Percentiles rank a stretch among this genome's conserved stretches.
Evolutionary conservation across 495 filamentous ascomycete genomes (phyloP).

Genomic region (Xylaria cubensis): DNA sequence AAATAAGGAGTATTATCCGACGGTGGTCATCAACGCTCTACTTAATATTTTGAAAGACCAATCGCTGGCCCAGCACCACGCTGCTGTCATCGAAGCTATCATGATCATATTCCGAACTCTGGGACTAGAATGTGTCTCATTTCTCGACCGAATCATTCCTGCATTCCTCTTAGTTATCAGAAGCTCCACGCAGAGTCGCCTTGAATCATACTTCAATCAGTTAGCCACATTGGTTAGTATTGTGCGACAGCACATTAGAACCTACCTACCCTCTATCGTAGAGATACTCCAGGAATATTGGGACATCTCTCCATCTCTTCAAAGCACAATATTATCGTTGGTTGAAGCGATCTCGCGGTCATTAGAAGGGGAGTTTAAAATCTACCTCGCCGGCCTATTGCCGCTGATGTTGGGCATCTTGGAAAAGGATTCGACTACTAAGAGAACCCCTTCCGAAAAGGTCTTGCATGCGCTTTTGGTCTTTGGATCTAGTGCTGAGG

Average conservation of each 20-base stretch:
- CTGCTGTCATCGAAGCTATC: slow-evolving; percentile 95
- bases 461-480: slow-evolving; percentile 94
- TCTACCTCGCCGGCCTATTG: slow-evolving; percentile 85
- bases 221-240: slow-evolving; percentile 91
- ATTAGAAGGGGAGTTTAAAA: slow-evolving; percentile 95
- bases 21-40: slow-evolving; percentile 94
- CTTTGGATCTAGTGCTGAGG: slow-evolving; percentile 94
- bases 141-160: slow-evolving; percentile 90
- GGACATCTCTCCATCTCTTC: slow-evolving; percentile 74
- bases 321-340: slow-evolving; percentile 87
- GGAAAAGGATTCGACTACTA: slow-evolving; percentile 79
- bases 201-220: slow-evolving; percentile 97
- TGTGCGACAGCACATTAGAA: slow-evolving; percentile 93
- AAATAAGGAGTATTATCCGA: slow-evolving; percentile 97
- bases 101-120: slow-evolving; percentile 98
- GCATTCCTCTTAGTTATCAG: slow-evolving; percentile 89
- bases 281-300: slow-evolving; percentile 85
- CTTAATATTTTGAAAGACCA: slow-evolving; percentile 89
- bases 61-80: slow-evolving; percentile 87
- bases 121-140: slow-evolving; percentile 92
- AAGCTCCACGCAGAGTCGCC: slow-evolving; percentile 70
- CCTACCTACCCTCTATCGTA: slow-evolving; percentile 83
- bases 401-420: slow-evolving; percentile 92
- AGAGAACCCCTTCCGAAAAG: slow-evolving; percentile 79
- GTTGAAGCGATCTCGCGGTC: slow-evolving; percentile 93